Evolutionary conservation across 108 stramenopile species (phyloP).

Genomic region (Cyclotella atomus): DNA sequence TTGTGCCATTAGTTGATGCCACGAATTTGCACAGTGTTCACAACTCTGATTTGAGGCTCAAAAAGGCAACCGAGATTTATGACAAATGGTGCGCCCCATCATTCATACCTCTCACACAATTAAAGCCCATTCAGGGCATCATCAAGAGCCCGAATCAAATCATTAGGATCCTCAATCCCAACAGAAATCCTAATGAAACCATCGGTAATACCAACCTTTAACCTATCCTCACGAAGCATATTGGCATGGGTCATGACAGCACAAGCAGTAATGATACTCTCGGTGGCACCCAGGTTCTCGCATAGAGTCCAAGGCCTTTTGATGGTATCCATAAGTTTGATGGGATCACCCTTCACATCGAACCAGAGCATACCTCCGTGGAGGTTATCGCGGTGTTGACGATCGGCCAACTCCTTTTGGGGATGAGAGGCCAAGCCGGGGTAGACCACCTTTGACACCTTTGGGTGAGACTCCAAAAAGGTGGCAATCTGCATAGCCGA

Average conservation of each 20-base stretch:
- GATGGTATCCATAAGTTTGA: constrained; percentile 78
- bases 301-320: constrained; percentile 85
- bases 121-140: constrained; percentile 72
- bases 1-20: too few species aligned
- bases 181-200: constrained; percentile 85
- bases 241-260: constrained; percentile 90
- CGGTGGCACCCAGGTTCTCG: constrained; percentile 83
- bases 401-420: constrained; percentile 82
- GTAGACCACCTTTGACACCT: constrained; percentile 74
- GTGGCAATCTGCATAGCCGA: constrained; percentile 82
- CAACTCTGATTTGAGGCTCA: too few species aligned
- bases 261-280: constrained; percentile 83
- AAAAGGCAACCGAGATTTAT: too few species aligned
- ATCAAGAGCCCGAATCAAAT: constrained; percentile 73
- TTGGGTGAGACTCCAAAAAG: constrained; percentile 81
- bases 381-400: constrained; percentile 71
- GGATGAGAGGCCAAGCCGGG: constrained; percentile 81
- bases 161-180: constrained; percentile 80
- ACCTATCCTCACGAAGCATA: constrained; percentile 73
- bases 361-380: constrained; percentile 91
- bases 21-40: too few species aligned
- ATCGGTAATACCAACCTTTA: constrained; percentile 86
- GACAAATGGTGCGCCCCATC: background rate
- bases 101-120: background rate
- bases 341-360: constrained; percentile 81